These are phyloP conservation scores for Sugiyamaella smithiae DNA, from an alignment of 805 yeast species.

Conservation along the genomic window DNA sequence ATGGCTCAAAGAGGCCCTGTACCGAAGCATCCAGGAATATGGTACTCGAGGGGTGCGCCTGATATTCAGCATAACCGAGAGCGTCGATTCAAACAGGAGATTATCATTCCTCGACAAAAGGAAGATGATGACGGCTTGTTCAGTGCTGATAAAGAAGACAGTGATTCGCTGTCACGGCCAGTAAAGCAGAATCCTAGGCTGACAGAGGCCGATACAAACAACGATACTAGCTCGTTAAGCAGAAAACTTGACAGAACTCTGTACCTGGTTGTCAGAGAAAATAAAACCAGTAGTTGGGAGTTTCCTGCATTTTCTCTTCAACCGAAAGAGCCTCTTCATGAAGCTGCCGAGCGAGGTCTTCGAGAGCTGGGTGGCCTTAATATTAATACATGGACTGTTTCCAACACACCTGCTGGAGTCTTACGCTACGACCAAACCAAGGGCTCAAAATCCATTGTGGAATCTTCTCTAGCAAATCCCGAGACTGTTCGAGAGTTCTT, in stretches of 20 bases:
- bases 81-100: conserved; percentile 73
- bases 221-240: conserved; percentile 67
- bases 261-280: conserved; percentile 60
- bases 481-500: conserved; percentile 55
- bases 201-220: conserved; percentile 70
- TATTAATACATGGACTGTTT: conserved; percentile 88
- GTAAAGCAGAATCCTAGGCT: conserved; percentile 65
- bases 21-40: conserved; percentile 67
- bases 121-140: conserved; percentile 29
- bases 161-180: conserved; percentile 62
- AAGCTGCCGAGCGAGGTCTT: conserved; percentile 72
- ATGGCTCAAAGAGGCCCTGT: conserved; percentile 75
- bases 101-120: conserved; percentile 66
- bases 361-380: conserved; percentile 66
- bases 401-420: conserved; percentile 80
- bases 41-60: conserved; percentile 80
- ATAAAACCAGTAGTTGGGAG: conserved; percentile 49
- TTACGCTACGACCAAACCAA: conserved; percentile 38
- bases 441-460: conserved; percentile 21
- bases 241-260: conserved; percentile 76
- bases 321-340: conserved; percentile 56
- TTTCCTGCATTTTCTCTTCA: conserved; percentile 68
- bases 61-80: conserved; percentile 87
- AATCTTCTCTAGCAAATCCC: conserved; percentile 21
- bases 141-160: conserved; percentile 29